Evolutionary conservation across 1,284 basidiomycete genomes (phyloP), one percentile per base, ranked within the genome.

Genomic region (Schizopora paradoxa): DNA sequence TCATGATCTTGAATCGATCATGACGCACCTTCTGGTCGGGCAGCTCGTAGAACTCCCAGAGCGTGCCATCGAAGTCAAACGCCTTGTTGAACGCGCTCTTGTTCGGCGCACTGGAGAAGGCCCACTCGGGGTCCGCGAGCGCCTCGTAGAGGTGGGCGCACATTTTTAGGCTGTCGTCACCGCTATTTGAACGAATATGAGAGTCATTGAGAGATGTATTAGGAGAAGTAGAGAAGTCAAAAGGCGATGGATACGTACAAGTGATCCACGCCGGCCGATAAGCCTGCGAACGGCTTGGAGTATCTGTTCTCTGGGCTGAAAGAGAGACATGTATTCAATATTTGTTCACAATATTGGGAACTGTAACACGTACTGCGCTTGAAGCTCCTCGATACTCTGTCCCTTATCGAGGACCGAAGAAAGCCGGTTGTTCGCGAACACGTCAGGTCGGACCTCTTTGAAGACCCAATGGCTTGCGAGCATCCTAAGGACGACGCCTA

Each of bases 121-220:
- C 55, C 2, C 59, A 58, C 6, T 48, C 40, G 0, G 67, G 62
- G 34, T 68, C 64, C 1, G 55, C 46, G 5, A 70, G 43, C 6
- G 52, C 55, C 42, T 73, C 69, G 16, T 60, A 51, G 4, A 66
- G 44, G 48, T 65, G 65, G 0, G 58, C 48, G 1, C 64, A 56
- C 2, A 54, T 51, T 51, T 68, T 62, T 45, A 57, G 49, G 32
- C 43, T 41, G 35, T 65, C 61, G 47, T 64, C 59, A 16, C 55
- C 37, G 33, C 60, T 63, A 35, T 7, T 39, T 16, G 34, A 6
- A 21, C 23, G 26, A 5, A 10, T 8, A 16, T 13, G 5, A n/a
- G 13, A 16, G 32, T 34, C 32, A 34, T 5, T 43, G 23, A 45
- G 18, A 37, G 36, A 21, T 6, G 18, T 38, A 10, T 10, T n/a